Base-by-base conservation (phyloP, 2,329 filamentous ascomycete genomes). In the Exophiala calicioides region DNA sequence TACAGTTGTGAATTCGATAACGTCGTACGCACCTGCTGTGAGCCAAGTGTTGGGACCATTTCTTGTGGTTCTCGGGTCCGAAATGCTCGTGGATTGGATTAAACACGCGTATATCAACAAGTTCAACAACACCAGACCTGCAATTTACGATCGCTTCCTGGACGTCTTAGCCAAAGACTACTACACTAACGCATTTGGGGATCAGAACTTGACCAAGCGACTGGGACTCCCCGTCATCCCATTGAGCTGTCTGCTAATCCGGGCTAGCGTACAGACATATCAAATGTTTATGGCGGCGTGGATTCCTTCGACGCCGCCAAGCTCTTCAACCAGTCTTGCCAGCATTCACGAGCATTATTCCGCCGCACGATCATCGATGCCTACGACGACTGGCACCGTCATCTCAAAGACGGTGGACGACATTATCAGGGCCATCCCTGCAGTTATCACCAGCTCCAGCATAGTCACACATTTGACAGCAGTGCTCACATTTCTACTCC, bases 81-180 rank as follows among this genome's bases (percentile, higher is more conserved):
- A 98, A 69, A 96, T 96, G 84, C 72, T 95, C 6, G 93, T 98
- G 2, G 93, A 98, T 68, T 90, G 88, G 80, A 80, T 96, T 66
- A 98, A 98, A 67, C 94, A 98, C 64, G 89, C 89, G 16, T 98
- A 97, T 65, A 94, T 98, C 65, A 90, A 85, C 64, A 98, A 98
- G 65, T 98, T 98, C 73, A 98, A 98, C 75, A 95, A 95, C 60
- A 90, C 90, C 58, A 91, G 93, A 55, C 93, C 93, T 3, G 81
- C 80, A 5, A 86, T 98, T 45, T 98, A 98, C 66, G 80, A 82
- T 41, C 82, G 90, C 18, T 95, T 93, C 63, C 78, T 97, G 12
- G 94, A 98, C 62, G 88, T 98, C 3, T 73, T 98, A 5, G 90
- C 90, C 57, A 97, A 97, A 67, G 93, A 98, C 66, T 98, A 98